These are phyloP conservation scores for Fusarium humuli DNA, from an alignment of 2,329 filamentous ascomycete genomes.

Conservation along the genomic window DNA sequence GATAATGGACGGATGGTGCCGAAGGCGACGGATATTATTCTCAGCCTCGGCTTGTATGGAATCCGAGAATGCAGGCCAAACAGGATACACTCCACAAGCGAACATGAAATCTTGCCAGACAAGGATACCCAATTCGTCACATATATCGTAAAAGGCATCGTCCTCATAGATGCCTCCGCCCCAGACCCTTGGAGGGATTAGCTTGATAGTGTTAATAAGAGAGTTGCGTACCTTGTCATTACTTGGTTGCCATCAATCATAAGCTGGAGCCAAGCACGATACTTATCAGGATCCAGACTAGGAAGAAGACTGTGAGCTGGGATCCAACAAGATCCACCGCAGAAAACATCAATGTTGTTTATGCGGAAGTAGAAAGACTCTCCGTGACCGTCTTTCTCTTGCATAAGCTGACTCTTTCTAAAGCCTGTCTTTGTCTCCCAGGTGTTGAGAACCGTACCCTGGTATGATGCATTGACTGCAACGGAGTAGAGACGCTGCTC, in stretches of 20 bases:
- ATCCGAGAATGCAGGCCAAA: slow-evolving; percentile 61
- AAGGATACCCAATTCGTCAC: slow-evolving; percentile 74
- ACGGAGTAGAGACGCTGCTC: slow-evolving; percentile 17
- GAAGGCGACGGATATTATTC: slow-evolving; percentile 70
- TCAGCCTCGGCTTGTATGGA: slow-evolving; percentile 70
- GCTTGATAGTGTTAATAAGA: too few relatives aligned
- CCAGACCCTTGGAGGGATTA: slow-evolving; percentile 37
- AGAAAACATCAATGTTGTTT: slow-evolving; percentile 78
- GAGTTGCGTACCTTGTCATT: slow-evolving; percentile 27
- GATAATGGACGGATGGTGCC: slow-evolving; percentile 74
- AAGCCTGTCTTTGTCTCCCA: slow-evolving; percentile 6
- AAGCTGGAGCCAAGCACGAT: slow-evolving; percentile 77
- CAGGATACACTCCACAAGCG: slow-evolving; percentile 73
- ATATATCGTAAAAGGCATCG: slow-evolving; percentile 73
- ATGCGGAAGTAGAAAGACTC: slow-evolving; percentile 80
- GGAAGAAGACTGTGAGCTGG: slow-evolving; percentile 79
- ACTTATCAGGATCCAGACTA: slow-evolving; percentile 59
- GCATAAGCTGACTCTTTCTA: slow-evolving; percentile 24
- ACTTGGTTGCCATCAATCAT: slow-evolving; percentile 63
- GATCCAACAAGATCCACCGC: slow-evolving; percentile 83
- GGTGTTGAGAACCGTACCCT: background rate
- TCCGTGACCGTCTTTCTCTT: slow-evolving; percentile 66
- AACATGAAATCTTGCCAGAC: slow-evolving; percentile 83
- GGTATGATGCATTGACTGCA: background rate
- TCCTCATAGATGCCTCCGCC: slow-evolving; percentile 66